phyloP scores from a whole-genome alignment of 345 rosid genomes.

The Pelargonium nanum region DNA sequence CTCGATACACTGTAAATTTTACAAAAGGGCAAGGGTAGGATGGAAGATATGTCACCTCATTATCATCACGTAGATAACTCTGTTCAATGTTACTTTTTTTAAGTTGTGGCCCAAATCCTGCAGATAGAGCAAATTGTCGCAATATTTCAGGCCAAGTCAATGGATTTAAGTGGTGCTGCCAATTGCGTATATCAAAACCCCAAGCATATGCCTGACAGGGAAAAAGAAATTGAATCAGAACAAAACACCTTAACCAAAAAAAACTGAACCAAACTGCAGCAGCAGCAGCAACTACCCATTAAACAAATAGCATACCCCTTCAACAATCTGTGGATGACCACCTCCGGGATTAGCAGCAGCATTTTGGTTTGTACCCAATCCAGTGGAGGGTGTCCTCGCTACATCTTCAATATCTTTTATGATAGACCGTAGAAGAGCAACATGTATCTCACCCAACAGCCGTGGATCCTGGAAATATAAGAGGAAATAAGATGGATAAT shows the following conservation, averaged over 20 bases:
- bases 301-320: slow-evolving; percentile 53
- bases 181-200: slow-evolving; percentile 81
- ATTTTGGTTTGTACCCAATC: slow-evolving; percentile 56
- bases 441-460: slow-evolving; percentile 72
- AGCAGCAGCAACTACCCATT: slow-evolving; percentile 2
- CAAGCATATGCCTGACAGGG: slow-evolving; percentile 64
- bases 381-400: slow-evolving; percentile 38
- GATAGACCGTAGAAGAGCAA: slow-evolving; percentile 55
- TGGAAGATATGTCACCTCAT: slow-evolving; percentile 38
- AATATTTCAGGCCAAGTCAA: slow-evolving; percentile 90
- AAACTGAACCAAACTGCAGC: not conserved
- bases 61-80: slow-evolving; percentile 38
- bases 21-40: not conserved
- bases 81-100: slow-evolving; percentile 44
- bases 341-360: slow-evolving; percentile 67
- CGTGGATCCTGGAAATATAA: slow-evolving; percentile 53
- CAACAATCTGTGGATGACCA: slow-evolving; percentile 78
- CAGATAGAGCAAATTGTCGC: slow-evolving; percentile 72
- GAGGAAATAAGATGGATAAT: slow-evolving; percentile 11
- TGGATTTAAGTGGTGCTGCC: slow-evolving; percentile 65
- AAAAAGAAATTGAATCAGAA: not conserved
- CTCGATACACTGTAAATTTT: not conserved
- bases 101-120: slow-evolving; percentile 75
- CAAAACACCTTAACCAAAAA: not conserved
- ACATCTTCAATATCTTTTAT: slow-evolving; percentile 86